Conservation (phyloP, 78 protist genomes). For the Dictyostelium purpureum region DNA sequence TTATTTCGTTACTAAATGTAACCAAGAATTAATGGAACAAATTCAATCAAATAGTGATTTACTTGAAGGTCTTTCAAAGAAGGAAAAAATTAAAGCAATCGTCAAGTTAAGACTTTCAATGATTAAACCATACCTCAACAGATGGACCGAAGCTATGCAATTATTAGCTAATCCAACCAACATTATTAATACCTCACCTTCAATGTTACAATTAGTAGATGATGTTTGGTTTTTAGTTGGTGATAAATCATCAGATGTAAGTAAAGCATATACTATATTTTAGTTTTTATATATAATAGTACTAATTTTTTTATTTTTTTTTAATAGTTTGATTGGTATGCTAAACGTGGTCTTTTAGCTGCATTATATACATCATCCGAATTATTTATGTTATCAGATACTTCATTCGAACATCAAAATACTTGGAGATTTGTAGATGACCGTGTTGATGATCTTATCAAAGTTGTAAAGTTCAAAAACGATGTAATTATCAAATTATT, state of each 20-base stretch:
- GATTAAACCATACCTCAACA: conserved; percentile 26
- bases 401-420: conserved; percentile 21
- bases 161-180: conserved; percentile 58
- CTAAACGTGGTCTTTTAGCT: conserved; percentile 45
- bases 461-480: conserved; percentile 17
- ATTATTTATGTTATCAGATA: conserved; percentile 59
- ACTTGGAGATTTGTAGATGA: conserved; percentile 77
- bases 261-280: not conserved
- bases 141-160: conserved; percentile 74
- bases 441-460: conserved; percentile 61
- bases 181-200: conserved; percentile 4
- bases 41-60: not conserved
- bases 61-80: not conserved
- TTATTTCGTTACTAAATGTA: conserved; percentile 45
- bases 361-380: conserved; percentile 63
- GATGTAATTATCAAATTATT: conserved; percentile 19
- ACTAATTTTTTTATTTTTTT: not conserved
- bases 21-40: not conserved
- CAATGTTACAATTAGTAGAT: conserved; percentile 49
- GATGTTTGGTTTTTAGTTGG: conserved; percentile 58
- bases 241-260: conserved; percentile 75
- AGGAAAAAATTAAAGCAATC: conserved; percentile 17
- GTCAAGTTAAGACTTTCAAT: conserved; percentile 39
- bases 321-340: conserved; percentile 68
- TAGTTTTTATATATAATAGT: not conserved